Evolutionary conservation across 2,329 filamentous ascomycete genomes (phyloP).

Genomic region (Pseudogymnoascus sp.): DNA sequence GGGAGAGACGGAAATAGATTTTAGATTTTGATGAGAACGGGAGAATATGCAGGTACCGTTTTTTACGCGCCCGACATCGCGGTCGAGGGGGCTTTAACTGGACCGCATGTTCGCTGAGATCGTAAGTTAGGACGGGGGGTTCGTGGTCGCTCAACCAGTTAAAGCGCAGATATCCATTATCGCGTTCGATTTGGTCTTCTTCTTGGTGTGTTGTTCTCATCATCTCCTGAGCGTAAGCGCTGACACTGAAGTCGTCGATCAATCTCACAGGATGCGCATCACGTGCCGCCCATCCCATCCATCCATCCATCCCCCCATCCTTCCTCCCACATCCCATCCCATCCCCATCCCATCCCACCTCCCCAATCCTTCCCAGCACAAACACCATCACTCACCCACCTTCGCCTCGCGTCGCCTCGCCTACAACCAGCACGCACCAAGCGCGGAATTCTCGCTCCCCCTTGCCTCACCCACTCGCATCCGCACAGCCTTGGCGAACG

Average conservation of each 20-base stretch:
- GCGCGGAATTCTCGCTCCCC: too few species aligned
- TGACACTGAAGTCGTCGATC: background rate
- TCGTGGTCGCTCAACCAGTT: background rate
- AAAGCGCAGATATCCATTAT: background rate
- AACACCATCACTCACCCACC: background rate
- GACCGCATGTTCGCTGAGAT: background rate
- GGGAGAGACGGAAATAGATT: background rate
- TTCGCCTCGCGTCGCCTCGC: too few species aligned
- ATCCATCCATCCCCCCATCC: background rate
- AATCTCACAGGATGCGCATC: background rate
- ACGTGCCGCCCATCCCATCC: background rate
- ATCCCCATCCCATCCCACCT: background rate
- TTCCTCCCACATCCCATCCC: background rate
- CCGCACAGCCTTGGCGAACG: background rate
- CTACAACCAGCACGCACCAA: too few species aligned
- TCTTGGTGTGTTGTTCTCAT: background rate
- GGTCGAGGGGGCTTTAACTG: background rate
- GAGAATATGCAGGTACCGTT: background rate
- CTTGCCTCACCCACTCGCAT: too few species aligned
- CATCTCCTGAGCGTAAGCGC: background rate
- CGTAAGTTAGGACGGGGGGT: background rate
- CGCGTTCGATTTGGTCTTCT: background rate
- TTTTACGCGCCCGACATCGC: background rate
- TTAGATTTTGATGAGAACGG: background rate
- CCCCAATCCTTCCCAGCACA: background rate